These are phyloP conservation scores for Trametes cubensis DNA, from an alignment of 768 basidiomycete species.

Conservation along the genomic window DNA sequence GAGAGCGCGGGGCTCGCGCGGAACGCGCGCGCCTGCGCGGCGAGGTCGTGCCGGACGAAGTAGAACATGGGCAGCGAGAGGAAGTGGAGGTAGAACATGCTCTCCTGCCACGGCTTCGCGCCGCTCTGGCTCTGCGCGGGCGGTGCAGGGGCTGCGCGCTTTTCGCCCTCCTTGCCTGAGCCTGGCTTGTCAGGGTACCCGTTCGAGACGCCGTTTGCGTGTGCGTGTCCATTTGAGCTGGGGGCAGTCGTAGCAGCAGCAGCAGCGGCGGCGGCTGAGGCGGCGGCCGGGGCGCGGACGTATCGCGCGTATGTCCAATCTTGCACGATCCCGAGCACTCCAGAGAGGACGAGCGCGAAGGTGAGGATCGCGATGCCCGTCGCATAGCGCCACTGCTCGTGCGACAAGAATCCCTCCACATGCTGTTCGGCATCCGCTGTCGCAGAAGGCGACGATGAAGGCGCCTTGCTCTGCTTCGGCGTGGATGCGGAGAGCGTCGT, in stretches of 20 bases:
- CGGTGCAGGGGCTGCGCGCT: not conserved
- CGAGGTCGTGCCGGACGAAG: constrained; percentile 57
- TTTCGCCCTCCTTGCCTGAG: not conserved
- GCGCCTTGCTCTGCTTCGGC: constrained; percentile 26
- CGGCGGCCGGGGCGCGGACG: constrained; percentile 26
- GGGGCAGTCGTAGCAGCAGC: constrained; percentile 5
- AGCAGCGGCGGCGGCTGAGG: constrained; percentile 21
- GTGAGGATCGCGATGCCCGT: constrained; percentile 75
- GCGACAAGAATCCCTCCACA: not conserved
- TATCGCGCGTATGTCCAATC: constrained; percentile 73
- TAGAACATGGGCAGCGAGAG: constrained; percentile 79
- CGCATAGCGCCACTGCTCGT: constrained; percentile 49
- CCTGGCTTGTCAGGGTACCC: not conserved
- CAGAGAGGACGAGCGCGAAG: constrained; percentile 77
- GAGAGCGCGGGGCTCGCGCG: constrained; percentile 42
- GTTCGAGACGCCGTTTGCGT: not conserved
- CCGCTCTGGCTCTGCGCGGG: not conserved
- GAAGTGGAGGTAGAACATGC: constrained; percentile 89
- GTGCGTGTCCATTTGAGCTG: not conserved
- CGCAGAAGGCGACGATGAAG: constrained; percentile 5
- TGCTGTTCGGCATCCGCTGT: constrained; percentile 9
- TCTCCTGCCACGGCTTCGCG: constrained; percentile 74
- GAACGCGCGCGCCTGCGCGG: constrained; percentile 47
- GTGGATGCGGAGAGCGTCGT: constrained; percentile 79
- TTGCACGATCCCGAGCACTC: constrained; percentile 81